Conservation (phyloP, 2,329 filamentous ascomycete species). For the Sporothrix humicola region DNA sequence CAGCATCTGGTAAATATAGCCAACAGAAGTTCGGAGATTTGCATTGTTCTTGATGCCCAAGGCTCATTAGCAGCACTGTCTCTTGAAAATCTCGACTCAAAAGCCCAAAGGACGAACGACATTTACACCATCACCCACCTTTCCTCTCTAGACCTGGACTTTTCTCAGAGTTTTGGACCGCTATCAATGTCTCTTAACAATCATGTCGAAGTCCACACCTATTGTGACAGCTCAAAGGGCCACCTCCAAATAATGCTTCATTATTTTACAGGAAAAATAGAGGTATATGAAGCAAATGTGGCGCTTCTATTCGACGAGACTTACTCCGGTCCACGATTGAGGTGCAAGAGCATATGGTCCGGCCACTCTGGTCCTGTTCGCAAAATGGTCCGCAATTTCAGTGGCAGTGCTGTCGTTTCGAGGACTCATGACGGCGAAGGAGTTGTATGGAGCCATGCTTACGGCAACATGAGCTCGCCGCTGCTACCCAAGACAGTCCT, state of each 20-base stretch:
- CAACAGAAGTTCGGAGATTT: constrained; percentile 84
- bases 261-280: constrained; percentile 82
- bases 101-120: constrained; percentile 66
- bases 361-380: constrained; percentile 81
- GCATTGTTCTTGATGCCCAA: constrained; percentile 79
- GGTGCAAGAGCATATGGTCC: constrained; percentile 73
- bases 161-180: constrained; percentile 43
- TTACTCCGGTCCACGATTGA: constrained; percentile 64
- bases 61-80: constrained; percentile 93
- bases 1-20: constrained; percentile 86
- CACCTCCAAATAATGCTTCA: constrained; percentile 78
- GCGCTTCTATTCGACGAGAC: constrained; percentile 80
- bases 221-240: constrained; percentile 69
- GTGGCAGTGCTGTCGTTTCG: constrained; percentile 79
- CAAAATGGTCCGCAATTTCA: constrained; percentile 85
- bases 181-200: constrained; percentile 35
- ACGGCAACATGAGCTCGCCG: constrained; percentile 54
- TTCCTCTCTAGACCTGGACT: constrained; percentile 60
- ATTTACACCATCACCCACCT: constrained; percentile 89
- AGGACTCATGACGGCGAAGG: constrained; percentile 78
- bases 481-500: constrained; percentile 64
- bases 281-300: constrained; percentile 78
- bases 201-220: constrained; percentile 74
- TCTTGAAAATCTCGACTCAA: constrained; percentile 81
- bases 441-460: constrained; percentile 78